A percentile compares a stretch with the other conserved stretches of the same genome.
Evolutionary conservation across 306 rosid species (phyloP).

Genomic region (Vachellia collinsii): DNA sequence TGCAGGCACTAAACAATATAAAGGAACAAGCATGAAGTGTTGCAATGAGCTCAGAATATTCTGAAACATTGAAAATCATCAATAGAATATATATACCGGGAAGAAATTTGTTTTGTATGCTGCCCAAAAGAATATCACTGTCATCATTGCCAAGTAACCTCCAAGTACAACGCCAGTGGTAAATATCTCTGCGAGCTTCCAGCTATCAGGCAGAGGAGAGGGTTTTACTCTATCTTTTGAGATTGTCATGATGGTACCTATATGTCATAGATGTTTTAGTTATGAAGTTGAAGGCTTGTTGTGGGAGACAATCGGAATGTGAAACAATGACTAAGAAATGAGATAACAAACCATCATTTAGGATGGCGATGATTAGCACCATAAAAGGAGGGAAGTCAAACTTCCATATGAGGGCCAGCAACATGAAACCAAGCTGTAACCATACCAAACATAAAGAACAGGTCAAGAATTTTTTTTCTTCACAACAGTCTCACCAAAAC

Average conservation of each 20-base stretch:
- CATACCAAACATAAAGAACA: constrained; percentile 36
- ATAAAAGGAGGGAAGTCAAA: constrained; percentile 98
- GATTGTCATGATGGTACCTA: constrained; percentile 98
- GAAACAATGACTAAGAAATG: constrained; percentile 31
- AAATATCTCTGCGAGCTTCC: constrained; percentile 95
- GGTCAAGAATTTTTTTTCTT: constrained; percentile 29
- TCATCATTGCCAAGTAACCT: constrained; percentile 97
- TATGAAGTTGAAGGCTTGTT: constrained; percentile 15
- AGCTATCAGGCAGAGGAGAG: constrained; percentile 98
- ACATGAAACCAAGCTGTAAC: constrained; percentile 97
- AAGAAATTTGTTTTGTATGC: constrained; percentile 93
- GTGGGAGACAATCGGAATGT: not conserved
- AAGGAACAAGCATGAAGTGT: constrained; percentile 15
- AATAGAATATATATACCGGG: constrained; percentile 59
- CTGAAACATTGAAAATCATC: not conserved
- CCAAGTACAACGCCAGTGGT: constrained; percentile 92
- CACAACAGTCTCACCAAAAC: constrained; percentile 12
- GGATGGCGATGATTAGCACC: constrained; percentile 97
- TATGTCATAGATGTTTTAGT: constrained; percentile 30
- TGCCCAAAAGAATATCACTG: constrained; percentile 97
- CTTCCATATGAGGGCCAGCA: constrained; percentile 92
- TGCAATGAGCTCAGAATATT: not conserved
- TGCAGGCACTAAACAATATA: not conserved
- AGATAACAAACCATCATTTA: constrained; percentile 84
- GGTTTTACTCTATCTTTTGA: constrained; percentile 97